Evolutionary conservation across 1,284 basidiomycete species (phyloP), one percentile per base, ranked within the genome.

Genomic region (Laetiporus sulphureus): DNA sequence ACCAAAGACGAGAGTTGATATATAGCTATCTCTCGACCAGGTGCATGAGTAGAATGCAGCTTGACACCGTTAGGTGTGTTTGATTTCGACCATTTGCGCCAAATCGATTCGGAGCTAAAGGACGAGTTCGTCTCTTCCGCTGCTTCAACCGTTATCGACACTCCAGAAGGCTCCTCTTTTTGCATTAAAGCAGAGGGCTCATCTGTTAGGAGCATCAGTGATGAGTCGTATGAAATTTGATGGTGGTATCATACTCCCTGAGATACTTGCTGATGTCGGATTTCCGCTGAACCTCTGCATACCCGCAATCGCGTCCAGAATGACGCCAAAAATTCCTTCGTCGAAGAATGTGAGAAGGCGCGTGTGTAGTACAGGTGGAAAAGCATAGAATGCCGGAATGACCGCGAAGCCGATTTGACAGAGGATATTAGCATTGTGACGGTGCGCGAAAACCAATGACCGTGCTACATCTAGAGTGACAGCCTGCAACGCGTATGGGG

Each of bases 381-480:
- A 87, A 29, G 79, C 78, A 12, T 68, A 63, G 51, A 87, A 84
- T 0, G 83, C 80, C 5, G 82, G 82, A 23, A 85, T 70, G 38
- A 84, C 59, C 8, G 78, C 75, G 46, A 76, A 73, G 1, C 72
- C 78, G 43, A 87, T 73, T 36, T 75, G 70, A 5, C 75, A 72
- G 23, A 77, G 60, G 23, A 77, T 63, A 36, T 67, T 62, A 2
- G 78, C 67, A 46, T 77, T 71, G 47, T 70, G 63, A 10, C 66
- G 64, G 49, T 82, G 73, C 22, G 65, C 62, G 47, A 75, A 66
- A 12, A 78, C 56, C 27, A 87, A 66, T 48, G 77, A 72, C 47
- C 74, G 74, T 3, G 79, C 77, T 19, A 84, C 67, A 53, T 84
- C 80, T 19, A 87, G 60, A 2, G 69, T 72, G 25, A 79, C 54